Base-by-base conservation (phyloP, 1,139 yeast genomes). In the Taphrina populina region DNA sequence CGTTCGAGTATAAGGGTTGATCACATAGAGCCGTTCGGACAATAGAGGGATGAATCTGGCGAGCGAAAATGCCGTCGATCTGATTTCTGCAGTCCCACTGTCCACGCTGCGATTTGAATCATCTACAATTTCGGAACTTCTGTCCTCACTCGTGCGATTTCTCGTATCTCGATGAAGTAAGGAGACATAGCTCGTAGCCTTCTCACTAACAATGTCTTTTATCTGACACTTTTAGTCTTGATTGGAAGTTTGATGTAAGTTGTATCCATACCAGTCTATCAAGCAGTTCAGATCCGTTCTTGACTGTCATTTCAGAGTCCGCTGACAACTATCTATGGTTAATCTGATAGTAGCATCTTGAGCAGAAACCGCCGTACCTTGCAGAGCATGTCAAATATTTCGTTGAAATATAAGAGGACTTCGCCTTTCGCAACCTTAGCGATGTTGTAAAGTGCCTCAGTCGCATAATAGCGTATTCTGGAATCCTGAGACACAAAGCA, bases 391-490 rank as follows among this genome's bases (percentile, higher is more conserved):
- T 94, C 98, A 68, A 94, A 94, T 1, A 90, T 83, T 69, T 92
- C 97, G 69, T 92, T 94, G 73, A 92, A 92, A 69, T 88, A 92
- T 11, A 85, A 73, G 61, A 94, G 72, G 21, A 92, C 86, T 69
- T 94, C 98, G 17, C 98, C 98, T 64, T 95, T 81, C 3, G 98
- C 95, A 20, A 92, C 95, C 68, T 94, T 94, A 54, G 98, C 95
- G 51, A 94, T 90, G 70, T 94, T 94, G 70, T 94, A 94, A 62
- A 94, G 76, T 40, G 95, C 85, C 67, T 94, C 99, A 71, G 98
- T 92, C 0, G 98, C 97, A 69, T 90, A 94, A 65, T 94, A 94
- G 54, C 99, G 76, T 6, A 94, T 98, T 62, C 95, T 79, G 8
- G 96, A 95, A 67, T 94, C 96, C 59, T 94, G 95, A 66, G 94